Base-by-base conservation (phyloP, 768 basidiomycete species). In the Termitomyces sp. region DNA sequence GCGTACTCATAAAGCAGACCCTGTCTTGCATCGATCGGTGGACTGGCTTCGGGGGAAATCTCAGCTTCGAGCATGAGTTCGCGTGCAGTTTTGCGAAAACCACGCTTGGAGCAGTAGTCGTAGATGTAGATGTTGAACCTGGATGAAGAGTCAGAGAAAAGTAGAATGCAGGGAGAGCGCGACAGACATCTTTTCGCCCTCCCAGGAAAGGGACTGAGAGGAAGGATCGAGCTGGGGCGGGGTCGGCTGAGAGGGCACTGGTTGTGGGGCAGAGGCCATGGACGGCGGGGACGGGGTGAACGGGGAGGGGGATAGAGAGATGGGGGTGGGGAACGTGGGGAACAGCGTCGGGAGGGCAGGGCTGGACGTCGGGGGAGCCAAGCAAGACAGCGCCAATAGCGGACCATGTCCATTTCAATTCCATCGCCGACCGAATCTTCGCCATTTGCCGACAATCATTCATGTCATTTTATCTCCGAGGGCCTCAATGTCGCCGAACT, bases 91-190 rank as follows among this genome's bases (percentile, higher is more conserved):
- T 85, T 88, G 62, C 68, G 72, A 61, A 83, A 92, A 52, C 89
- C 89, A 51, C 88, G 84, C 70, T 92, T 92, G 64, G 66, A 71
- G 71, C 90, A 91, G 64, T 92, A 92, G 73, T 92, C 90, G 65
- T 87, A 80, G 61, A 92, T 91, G 71, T 92, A 92, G 66, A 91
- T 89, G 71, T 91, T 90, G 69, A 91, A 91, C 89, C 89, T 91
- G 70, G 28, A 30, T 14, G 14, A 4, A 6, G 0, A 11, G 24
- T 42, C 49, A 42, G 45, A 43, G 32, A 19, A 46, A 45, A 49
- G 55, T 42, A 28, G 28, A 43, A 26, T 58, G 42, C 28, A 43
- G n/a, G 34, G 52, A 58, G 57, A 58, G 51, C 48, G 44, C 28
- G 53, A 77, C 82, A 58, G 57, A 90, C 90, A 91, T 91, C 72